phyloP scores from a whole-genome alignment of 257 asterid genomes.

The Voacanga thouarsii region DNA sequence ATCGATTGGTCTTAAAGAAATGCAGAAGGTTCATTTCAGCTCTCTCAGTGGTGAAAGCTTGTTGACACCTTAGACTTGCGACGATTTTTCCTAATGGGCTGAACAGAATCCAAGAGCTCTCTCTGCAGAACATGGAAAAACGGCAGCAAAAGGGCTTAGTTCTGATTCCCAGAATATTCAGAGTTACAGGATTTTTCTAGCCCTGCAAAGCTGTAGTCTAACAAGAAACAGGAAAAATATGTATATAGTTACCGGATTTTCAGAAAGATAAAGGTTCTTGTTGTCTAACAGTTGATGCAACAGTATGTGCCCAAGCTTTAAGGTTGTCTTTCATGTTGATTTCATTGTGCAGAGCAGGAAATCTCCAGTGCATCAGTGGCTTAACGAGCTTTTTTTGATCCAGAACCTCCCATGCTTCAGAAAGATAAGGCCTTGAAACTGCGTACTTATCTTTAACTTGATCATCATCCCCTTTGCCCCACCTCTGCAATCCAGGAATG shows the following conservation, averaged over 20 bases:
- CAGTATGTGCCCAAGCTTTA: slow-evolving; percentile 74
- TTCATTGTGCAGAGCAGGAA: slow-evolving; percentile 39
- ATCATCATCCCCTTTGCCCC: slow-evolving; percentile 34
- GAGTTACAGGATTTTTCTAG: slow-evolving; percentile 3
- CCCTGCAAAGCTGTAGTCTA: background rate
- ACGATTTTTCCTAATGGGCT: background rate
- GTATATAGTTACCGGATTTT: background rate
- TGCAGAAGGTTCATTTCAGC: slow-evolving; percentile 6
- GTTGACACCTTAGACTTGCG: slow-evolving; percentile 1
- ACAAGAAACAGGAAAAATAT: background rate
- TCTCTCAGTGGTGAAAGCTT: background rate
- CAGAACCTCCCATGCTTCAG: slow-evolving; percentile 64
- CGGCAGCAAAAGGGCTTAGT: background rate
- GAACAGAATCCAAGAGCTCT: background rate
- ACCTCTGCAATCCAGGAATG: slow-evolving; percentile 67
- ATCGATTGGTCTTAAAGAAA: background rate
- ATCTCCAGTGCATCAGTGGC: slow-evolving; percentile 43
- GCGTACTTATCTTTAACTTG: background rate
- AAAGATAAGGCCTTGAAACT: slow-evolving; percentile 65
- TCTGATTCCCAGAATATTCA: background rate
- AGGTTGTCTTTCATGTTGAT: slow-evolving; percentile 57
- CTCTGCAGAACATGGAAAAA: background rate
- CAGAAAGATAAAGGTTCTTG: background rate
- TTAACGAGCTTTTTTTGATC: slow-evolving; percentile 21
- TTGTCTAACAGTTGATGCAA: slow-evolving; percentile 66